These are phyloP conservation scores for Fonsecaea erecta DNA, from an alignment of 2,329 filamentous ascomycete genomes.

Conservation along the genomic window DNA sequence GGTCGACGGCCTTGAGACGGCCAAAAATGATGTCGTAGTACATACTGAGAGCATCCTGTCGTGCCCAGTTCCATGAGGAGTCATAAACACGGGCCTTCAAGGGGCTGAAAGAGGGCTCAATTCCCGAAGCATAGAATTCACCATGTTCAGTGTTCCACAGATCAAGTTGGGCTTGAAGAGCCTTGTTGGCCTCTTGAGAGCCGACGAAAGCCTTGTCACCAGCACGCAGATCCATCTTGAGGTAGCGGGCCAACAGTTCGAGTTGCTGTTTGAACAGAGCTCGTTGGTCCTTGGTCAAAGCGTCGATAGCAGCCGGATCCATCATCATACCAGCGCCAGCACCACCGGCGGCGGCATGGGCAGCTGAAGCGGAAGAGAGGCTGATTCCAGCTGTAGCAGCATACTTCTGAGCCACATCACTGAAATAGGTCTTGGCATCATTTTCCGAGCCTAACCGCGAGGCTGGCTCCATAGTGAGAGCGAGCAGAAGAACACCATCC, in stretches of 20 bases:
- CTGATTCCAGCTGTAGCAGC: conserved; percentile 81
- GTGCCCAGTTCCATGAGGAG: conserved; percentile 99
- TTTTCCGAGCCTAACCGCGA: conserved; percentile 85
- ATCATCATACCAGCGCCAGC: conserved; percentile 92
- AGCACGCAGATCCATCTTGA: conserved; percentile 96
- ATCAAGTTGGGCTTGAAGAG: conserved; percentile 90
- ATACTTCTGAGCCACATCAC: conserved; percentile 88
- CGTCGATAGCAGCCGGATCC: conserved; percentile 96
- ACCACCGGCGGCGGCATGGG: conserved; percentile 71
- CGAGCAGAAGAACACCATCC: conserved; percentile 85
- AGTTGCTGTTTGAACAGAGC: conserved; percentile 98
- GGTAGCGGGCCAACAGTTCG: conserved; percentile 89
- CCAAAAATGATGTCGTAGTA: conserved; percentile 99
- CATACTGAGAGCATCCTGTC: conserved; percentile 96
- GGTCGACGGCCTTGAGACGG: conserved; percentile 86
- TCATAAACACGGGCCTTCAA: conserved; percentile 97
- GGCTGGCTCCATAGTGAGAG: conserved; percentile 89
- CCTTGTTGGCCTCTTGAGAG: conserved; percentile 81
- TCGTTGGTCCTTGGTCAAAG: conserved; percentile 93
- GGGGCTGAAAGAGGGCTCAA: conserved; percentile 89
- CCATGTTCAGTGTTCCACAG: conserved; percentile 95
- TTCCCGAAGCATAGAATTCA: conserved; percentile 92
- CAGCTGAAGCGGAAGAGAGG: conserved; percentile 72
- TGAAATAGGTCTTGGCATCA: conserved; percentile 91
- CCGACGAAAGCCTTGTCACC: conserved; percentile 91